phyloP scores from a whole-genome alignment of 805 yeast species.

The Myxozyma mucilagina region DNA sequence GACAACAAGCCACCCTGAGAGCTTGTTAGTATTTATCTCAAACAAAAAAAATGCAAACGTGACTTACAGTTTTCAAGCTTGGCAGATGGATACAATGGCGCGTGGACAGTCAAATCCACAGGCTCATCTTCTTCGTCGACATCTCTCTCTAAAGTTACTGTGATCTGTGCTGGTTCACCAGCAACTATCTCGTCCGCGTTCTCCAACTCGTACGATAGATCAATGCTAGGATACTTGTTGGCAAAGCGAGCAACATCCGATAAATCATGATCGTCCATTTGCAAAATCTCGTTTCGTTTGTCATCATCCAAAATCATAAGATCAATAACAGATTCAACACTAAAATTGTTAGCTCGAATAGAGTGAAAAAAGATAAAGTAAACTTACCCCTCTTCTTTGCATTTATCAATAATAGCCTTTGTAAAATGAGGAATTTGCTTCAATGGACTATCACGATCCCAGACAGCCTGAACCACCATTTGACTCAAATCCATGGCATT shows the following conservation, averaged over 20 bases:
- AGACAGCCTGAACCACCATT: constrained; percentile 81
- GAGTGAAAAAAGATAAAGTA: background rate
- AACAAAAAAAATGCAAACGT: background rate
- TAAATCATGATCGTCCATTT: constrained; percentile 51
- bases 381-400: constrained; percentile 45
- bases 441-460: constrained; percentile 78
- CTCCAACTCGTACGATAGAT: constrained; percentile 55
- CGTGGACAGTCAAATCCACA: constrained; percentile 55
- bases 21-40: constrained; percentile 33
- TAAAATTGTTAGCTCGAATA: constrained; percentile 27
- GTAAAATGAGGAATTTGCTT: constrained; percentile 77
- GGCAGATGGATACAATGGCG: constrained; percentile 58
- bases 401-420: constrained; percentile 52
- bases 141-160: constrained; percentile 42
- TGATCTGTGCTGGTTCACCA: constrained; percentile 51
- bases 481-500: constrained; percentile 85
- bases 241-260: constrained; percentile 80
- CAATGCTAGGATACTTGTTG: constrained; percentile 85
- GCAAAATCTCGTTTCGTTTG: constrained; percentile 57
- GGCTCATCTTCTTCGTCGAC: constrained; percentile 71
- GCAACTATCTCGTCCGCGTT: constrained; percentile 46
- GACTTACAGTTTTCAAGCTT: constrained; percentile 56
- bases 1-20: constrained; percentile 76
- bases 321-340: constrained; percentile 75
- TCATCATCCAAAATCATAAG: constrained; percentile 76